A percentile compares a stretch with the other conserved stretches of the same genome.
phyloP scores from a whole-genome alignment of 306 rosid genomes.

The Lathyrus tuberosus region DNA sequence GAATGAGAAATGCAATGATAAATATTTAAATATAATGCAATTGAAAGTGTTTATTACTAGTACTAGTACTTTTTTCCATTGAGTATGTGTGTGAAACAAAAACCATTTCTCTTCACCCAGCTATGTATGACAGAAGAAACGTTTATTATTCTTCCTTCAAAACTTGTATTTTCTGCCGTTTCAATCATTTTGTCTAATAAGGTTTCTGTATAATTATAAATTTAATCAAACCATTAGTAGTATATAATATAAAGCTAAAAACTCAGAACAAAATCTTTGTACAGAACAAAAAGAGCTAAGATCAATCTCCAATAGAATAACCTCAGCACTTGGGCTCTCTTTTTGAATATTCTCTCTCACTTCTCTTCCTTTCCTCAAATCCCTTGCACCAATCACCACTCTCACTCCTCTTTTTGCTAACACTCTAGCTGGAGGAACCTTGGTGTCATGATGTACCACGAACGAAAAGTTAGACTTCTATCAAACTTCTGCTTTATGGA shows the following conservation, averaged over 20 bases:
- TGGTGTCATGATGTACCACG: no score
- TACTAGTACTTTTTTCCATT: constrained; percentile 64
- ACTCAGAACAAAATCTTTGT: constrained; percentile 71
- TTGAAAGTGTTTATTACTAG: neutral
- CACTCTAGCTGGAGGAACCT: constrained; percentile 86
- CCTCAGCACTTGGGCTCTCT: constrained; percentile 72
- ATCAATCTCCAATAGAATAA: constrained; percentile 74
- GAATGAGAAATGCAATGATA: neutral
- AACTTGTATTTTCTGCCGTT: constrained; percentile 70
- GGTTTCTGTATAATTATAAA: constrained; percentile 58
- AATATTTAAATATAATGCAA: constrained; percentile 31
- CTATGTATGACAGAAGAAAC: constrained; percentile 87
- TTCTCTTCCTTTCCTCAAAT: constrained; percentile 63
- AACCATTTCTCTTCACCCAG: constrained; percentile 80
- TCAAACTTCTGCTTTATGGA: no score
- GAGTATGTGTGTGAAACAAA: constrained; percentile 71
- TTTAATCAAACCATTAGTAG: no score
- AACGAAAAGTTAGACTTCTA: no score
- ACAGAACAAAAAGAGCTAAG: constrained; percentile 81
- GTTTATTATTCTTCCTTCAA: constrained; percentile 85
- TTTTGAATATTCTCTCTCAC: constrained; percentile 61
- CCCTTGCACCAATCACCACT: constrained; percentile 84
- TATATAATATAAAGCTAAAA: constrained; percentile 52
- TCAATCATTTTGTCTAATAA: constrained; percentile 85
- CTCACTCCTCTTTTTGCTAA: constrained; percentile 94